Percentiles rank a stretch among this genome's conserved stretches.
phyloP scores from a whole-genome alignment of 2,329 filamentous ascomycete genomes.

The Exophiala sideris region DNA sequence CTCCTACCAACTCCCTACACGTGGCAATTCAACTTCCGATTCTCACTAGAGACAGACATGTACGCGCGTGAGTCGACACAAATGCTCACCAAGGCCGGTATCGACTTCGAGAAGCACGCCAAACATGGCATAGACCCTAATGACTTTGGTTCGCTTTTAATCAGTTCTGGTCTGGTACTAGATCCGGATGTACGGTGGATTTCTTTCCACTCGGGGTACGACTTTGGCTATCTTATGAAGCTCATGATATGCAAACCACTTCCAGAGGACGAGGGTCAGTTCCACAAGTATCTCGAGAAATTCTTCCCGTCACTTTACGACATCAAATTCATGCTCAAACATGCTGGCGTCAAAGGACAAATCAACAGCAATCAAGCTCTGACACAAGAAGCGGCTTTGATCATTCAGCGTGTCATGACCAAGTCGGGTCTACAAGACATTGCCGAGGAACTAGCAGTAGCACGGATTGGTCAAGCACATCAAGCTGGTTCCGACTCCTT shows the following conservation, averaged over 20 bases:
- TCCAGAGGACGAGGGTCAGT: conserved; percentile 84
- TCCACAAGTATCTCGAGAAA: conserved; percentile 80
- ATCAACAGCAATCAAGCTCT: conserved; percentile 62
- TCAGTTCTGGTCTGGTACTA: conserved; percentile 86
- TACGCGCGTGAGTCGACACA: conserved; percentile 94
- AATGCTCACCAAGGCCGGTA: conserved; percentile 84
- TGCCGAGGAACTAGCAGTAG: conserved; percentile 86
- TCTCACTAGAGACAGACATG: conserved; percentile 93
- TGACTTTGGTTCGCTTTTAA: conserved; percentile 84
- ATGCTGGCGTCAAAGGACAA: conserved; percentile 69
- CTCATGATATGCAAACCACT: conserved; percentile 72
- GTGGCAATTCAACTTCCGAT: conserved; percentile 99
- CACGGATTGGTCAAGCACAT: conserved; percentile 81
- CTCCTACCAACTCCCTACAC: conserved; percentile 68
- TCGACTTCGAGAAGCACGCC: conserved; percentile 81
- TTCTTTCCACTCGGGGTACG: conserved; percentile 95
- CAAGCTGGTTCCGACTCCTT: conserved; percentile 92
- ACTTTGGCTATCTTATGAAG: conserved; percentile 96
- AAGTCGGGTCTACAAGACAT: conserved; percentile 93
- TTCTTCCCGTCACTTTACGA: conserved; percentile 95
- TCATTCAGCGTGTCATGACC: conserved; percentile 79
- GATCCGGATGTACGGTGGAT: conserved; percentile 91
- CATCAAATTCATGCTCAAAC: conserved; percentile 95
- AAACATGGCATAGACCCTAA: conserved; percentile 86
- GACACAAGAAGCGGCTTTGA: conserved; percentile 64